A percentile compares a stretch with the other conserved stretches of the same genome.
Evolutionary conservation across 129 eudicot genomes (phyloP).

Genomic region (Centaurea solstitialis): DNA sequence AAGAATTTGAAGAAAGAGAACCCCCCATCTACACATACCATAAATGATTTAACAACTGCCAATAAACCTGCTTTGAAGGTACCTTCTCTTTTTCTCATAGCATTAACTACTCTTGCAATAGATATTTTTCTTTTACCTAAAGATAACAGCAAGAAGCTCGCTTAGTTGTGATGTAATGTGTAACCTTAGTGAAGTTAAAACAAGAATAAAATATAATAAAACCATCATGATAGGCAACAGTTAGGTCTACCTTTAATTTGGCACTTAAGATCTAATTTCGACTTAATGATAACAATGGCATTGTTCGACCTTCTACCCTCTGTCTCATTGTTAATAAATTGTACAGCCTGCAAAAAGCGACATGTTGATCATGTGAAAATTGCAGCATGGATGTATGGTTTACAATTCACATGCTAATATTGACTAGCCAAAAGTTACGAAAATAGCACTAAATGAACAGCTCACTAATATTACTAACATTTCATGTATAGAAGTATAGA

Average conservation of each 20-base stretch:
- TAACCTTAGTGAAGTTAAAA: constrained; percentile 3
- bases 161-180: not conserved
- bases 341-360: constrained; percentile 51
- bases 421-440: constrained; percentile 1
- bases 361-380: not conserved
- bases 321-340: constrained; percentile 44
- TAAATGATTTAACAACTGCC: constrained; percentile 40
- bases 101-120: constrained; percentile 38
- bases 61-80: constrained; percentile 50
- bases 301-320: constrained; percentile 32
- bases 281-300: constrained; percentile 39
- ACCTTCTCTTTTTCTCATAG: constrained; percentile 71
- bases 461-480: not conserved
- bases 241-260: constrained; percentile 25
- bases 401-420: not conserved
- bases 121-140: constrained; percentile 43
- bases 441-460: not conserved
- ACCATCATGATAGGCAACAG: constrained; percentile 21
- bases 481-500: not conserved
- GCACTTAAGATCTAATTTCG: constrained; percentile 22
- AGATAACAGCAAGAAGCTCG: constrained; percentile 16
- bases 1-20: not conserved
- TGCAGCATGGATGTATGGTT: constrained; percentile 10
- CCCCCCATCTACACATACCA: constrained; percentile 45
- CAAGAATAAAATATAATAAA: not conserved